A percentile compares a stretch with the other conserved stretches of the same genome.
These are phyloP conservation scores for Ambrosia trifida DNA, from an alignment of 129 eudicot genomes.

Conservation along the genomic window DNA sequence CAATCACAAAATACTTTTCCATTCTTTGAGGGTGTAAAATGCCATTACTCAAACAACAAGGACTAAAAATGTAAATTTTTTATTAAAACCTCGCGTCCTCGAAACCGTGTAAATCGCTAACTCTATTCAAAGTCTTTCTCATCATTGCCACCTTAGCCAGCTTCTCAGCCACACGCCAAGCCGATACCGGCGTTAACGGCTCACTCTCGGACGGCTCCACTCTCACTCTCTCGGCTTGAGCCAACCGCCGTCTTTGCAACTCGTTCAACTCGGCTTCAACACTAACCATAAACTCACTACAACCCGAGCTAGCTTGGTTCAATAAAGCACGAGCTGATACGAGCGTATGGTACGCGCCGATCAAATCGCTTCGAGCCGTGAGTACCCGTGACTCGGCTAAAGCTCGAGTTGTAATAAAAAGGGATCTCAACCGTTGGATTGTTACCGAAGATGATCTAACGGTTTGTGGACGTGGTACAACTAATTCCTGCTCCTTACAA, in stretches of 20 bases:
- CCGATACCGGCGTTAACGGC: slow-evolving; percentile 95
- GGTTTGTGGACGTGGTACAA: slow-evolving; percentile 68
- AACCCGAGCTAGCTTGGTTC: slow-evolving; percentile 46
- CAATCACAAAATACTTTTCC: not conserved
- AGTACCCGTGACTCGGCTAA: slow-evolving; percentile 73
- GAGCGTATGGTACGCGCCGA: slow-evolving; percentile 67
- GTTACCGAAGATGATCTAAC: slow-evolving; percentile 53
- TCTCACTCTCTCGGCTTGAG: slow-evolving; percentile 19
- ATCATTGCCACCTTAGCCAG: slow-evolving; percentile 90
- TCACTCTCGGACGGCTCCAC: slow-evolving; percentile 44
- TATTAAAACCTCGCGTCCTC: slow-evolving; percentile 87
- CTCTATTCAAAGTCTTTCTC: slow-evolving; percentile 82
- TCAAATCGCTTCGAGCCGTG: slow-evolving; percentile 48
- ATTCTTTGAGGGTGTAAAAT: slow-evolving; percentile 1
- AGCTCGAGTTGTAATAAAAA: slow-evolving; percentile 71
- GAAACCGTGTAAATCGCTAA: slow-evolving; percentile 97
- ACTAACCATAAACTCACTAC: slow-evolving; percentile 44
- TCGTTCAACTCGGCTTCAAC: slow-evolving; percentile 71
- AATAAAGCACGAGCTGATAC: slow-evolving; percentile 63
- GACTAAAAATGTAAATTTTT: slow-evolving; percentile 10
- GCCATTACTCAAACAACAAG: slow-evolving; percentile 18
- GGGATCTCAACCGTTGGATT: slow-evolving; percentile 65
- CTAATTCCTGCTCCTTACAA: slow-evolving; percentile 53
- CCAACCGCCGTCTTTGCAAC: slow-evolving; percentile 44
- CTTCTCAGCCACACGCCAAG: slow-evolving; percentile 95